Evolutionary conservation across 345 rosid species (phyloP).

Genomic region (Jatropha curcas): DNA sequence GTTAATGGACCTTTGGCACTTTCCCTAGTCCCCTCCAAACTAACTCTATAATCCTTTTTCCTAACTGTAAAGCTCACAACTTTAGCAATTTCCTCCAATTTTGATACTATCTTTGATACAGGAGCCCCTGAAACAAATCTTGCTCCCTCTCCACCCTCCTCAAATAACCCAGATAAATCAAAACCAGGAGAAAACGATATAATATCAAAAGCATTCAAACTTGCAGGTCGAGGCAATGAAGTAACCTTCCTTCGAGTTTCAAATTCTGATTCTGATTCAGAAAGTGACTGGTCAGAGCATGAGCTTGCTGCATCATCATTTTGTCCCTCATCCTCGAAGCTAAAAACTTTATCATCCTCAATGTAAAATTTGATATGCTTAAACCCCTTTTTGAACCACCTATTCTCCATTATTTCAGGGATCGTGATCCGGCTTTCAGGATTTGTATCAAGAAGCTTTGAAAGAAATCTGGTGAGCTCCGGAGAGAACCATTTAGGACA

Average conservation of each 20-base stretch:
- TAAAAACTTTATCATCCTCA: constrained; percentile 37
- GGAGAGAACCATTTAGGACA: constrained; percentile 33
- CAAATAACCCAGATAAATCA: constrained; percentile 40
- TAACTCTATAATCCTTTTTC: constrained; percentile 43
- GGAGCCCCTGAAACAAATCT: constrained; percentile 42
- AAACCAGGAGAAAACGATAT: constrained; percentile 43
- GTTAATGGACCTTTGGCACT: constrained; percentile 41
- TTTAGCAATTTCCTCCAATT: constrained; percentile 45
- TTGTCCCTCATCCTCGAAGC: constrained; percentile 19
- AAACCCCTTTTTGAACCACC: constrained; percentile 41
- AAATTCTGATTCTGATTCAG: constrained; percentile 30
- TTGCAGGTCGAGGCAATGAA: constrained; percentile 35
- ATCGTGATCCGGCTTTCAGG: constrained; percentile 26
- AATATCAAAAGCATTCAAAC: constrained; percentile 44
- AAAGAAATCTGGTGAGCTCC: constrained; percentile 19
- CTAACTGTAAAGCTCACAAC: constrained; percentile 44
- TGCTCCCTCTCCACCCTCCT: constrained; percentile 37
- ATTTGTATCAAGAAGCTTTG: constrained; percentile 19
- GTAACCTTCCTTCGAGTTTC: constrained; percentile 26
- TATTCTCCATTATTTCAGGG: constrained; percentile 34
- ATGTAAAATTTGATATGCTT: constrained; percentile 38
- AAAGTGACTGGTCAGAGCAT: constrained; percentile 17
- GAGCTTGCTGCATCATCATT: constrained; percentile 15
- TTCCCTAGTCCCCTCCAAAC: constrained; percentile 40
- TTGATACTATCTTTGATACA: constrained; percentile 35